Evolutionary conservation across 1,284 basidiomycete species (phyloP).

Genomic region (Athelia psychrophila): DNA sequence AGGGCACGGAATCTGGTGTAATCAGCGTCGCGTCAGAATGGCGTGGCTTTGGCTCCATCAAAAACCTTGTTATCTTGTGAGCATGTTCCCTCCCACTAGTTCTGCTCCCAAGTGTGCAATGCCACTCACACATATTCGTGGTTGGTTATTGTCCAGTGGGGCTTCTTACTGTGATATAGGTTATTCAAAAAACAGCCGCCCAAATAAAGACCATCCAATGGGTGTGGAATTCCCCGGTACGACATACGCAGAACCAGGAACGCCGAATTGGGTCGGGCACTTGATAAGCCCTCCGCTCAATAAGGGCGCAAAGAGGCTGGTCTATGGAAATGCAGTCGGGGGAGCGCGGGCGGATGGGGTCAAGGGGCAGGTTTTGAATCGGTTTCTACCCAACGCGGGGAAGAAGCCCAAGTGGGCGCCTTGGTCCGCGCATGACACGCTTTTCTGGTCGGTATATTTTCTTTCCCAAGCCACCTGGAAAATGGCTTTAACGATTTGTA

Average conservation of each 20-base stretch:
- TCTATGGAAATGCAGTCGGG: conserved; percentile 50
- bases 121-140: no score
- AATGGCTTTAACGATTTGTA: conserved; percentile 1
- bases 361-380: conserved; percentile 31
- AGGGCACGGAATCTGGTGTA: neutral
- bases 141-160: neutral
- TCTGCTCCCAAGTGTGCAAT: no score
- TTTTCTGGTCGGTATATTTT: conserved; percentile 37
- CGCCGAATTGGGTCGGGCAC: conserved; percentile 54
- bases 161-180: neutral
- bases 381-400: conserved; percentile 35
- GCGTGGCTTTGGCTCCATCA: neutral
- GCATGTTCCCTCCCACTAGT: no score
- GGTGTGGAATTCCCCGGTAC: neutral
- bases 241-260: neutral
- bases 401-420: conserved; percentile 36
- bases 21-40: neutral
- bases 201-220: neutral
- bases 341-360: conserved; percentile 41
- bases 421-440: conserved; percentile 38
- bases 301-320: conserved; percentile 37
- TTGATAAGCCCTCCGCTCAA: conserved; percentile 38
- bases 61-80: neutral
- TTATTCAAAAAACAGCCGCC: neutral
- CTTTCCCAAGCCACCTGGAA: neutral